phyloP scores from a whole-genome alignment of 2,329 filamentous ascomycete genomes.

The Nemania serpens region DNA sequence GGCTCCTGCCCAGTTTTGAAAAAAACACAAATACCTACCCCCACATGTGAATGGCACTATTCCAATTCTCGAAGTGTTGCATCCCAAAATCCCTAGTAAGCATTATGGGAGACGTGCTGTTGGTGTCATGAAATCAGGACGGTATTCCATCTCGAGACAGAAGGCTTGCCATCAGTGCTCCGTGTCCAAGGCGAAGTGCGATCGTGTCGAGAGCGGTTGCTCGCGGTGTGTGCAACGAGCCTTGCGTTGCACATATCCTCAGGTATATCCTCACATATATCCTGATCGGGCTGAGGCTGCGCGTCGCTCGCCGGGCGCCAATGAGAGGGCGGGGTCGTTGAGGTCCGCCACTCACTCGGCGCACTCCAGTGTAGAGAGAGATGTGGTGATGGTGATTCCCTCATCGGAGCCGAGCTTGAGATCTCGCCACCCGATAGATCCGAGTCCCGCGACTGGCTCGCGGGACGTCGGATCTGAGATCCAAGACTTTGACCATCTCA shows the following conservation, averaged over 20 bases:
- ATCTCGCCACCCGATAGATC: no score
- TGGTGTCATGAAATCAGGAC: constrained; percentile 20
- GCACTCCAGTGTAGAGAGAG: background rate
- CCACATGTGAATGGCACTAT: no score
- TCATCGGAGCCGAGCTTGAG: background rate
- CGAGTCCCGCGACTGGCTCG: background rate
- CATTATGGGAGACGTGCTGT: no score
- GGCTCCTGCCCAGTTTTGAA: background rate
- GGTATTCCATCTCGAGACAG: constrained; percentile 47
- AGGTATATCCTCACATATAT: background rate
- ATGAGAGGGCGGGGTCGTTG: background rate
- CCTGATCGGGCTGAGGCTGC: background rate
- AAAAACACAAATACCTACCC: background rate
- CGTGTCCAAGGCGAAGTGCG: constrained; percentile 47
- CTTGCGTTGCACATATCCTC: constrained; percentile 41
- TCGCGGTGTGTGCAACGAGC: constrained; percentile 40
- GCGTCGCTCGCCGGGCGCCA: background rate
- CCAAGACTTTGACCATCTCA: constrained; percentile 43
- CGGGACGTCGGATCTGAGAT: constrained; percentile 6
- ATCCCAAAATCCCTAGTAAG: no score
- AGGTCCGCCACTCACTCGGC: background rate
- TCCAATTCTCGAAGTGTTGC: no score
- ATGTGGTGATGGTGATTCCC: background rate
- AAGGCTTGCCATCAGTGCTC: constrained; percentile 48
- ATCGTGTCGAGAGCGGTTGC: constrained; percentile 43